phyloP scores from a whole-genome alignment of 2,329 filamentous ascomycete species.

The Hymenoscyphus albidus region DNA sequence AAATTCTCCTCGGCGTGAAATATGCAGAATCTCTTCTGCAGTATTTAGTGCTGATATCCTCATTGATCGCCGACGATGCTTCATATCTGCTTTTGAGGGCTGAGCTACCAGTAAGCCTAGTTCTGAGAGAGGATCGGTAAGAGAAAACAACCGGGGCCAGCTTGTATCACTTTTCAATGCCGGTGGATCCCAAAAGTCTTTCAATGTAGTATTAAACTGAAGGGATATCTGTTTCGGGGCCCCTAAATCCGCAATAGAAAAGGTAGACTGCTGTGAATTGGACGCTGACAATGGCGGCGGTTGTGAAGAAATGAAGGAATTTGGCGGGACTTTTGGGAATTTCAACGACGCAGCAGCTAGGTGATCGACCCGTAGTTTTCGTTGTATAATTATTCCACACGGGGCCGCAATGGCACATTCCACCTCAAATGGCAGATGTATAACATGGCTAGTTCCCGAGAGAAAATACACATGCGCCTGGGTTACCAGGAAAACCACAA shows the following conservation, averaged over 20 bases:
- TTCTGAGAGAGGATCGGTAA: constrained; percentile 83
- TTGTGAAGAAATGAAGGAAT: constrained; percentile 76
- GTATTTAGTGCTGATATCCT: constrained; percentile 61
- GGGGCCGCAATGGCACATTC: constrained; percentile 81
- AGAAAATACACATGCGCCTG: constrained; percentile 94
- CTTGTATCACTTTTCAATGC: constrained; percentile 52
- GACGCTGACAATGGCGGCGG: constrained; percentile 48
- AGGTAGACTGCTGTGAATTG: constrained; percentile 47
- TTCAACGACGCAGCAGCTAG: constrained; percentile 50
- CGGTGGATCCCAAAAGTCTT: constrained; percentile 55
- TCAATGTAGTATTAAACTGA: constrained; percentile 50
- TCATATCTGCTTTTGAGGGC: constrained; percentile 40
- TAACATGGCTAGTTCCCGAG: constrained; percentile 78
- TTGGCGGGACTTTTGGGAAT: constrained; percentile 65
- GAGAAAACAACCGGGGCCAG: constrained; percentile 73
- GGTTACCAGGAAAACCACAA: constrained; percentile 88
- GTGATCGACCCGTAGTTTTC: constrained; percentile 59
- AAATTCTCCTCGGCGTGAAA: constrained; percentile 63
- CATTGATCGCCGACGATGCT: constrained; percentile 40
- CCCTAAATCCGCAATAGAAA: constrained; percentile 55
- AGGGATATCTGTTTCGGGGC: constrained; percentile 52
- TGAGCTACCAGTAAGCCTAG: constrained; percentile 74
- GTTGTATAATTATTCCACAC: constrained; percentile 79
- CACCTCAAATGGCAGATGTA: constrained; percentile 93
- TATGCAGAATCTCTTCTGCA: constrained; percentile 78